phyloP scores from a whole-genome alignment of 495 filamentous ascomycete genomes.

The Ramalina intermedia region DNA sequence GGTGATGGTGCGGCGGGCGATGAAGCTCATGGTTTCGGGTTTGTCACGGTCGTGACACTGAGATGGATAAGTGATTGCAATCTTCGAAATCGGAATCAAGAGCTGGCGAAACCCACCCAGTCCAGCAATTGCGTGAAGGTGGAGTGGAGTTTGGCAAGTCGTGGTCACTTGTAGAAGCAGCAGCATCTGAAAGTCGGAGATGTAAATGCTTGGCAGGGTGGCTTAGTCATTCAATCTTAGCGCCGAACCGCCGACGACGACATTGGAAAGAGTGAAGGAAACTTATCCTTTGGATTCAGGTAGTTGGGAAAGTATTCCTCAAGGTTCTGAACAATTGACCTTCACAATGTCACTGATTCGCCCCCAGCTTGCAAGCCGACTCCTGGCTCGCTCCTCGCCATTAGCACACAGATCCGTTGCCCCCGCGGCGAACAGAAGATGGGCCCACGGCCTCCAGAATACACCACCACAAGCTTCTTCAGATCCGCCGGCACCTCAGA shows the following conservation, averaged over 20 bases:
- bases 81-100: no score
- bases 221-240: no score
- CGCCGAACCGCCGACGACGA: no score
- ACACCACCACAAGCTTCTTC: conserved; percentile 7
- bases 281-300: no score
- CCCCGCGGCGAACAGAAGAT: conserved; percentile 25
- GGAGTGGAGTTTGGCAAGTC: no score
- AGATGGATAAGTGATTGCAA: neutral
- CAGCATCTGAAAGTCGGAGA: no score
- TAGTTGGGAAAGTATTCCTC: no score
- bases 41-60: conserved; percentile 15
- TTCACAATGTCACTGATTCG: conserved; percentile 24
- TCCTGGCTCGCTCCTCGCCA: conserved; percentile 28
- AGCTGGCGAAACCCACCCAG: no score
- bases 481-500: conserved; percentile 19
- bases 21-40: conserved; percentile 72
- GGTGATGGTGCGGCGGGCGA: conserved; percentile 77
- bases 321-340: neutral
- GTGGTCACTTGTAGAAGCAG: no score
- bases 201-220: no score
- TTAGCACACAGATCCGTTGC: conserved; percentile 15
- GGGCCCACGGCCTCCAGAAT: conserved; percentile 22
- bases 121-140: no score
- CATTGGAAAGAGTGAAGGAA: no score
- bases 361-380: conserved; percentile 18